Conservation (phyloP, 75 land plant genomes). For the Adiantum capillusveneris region DNA sequence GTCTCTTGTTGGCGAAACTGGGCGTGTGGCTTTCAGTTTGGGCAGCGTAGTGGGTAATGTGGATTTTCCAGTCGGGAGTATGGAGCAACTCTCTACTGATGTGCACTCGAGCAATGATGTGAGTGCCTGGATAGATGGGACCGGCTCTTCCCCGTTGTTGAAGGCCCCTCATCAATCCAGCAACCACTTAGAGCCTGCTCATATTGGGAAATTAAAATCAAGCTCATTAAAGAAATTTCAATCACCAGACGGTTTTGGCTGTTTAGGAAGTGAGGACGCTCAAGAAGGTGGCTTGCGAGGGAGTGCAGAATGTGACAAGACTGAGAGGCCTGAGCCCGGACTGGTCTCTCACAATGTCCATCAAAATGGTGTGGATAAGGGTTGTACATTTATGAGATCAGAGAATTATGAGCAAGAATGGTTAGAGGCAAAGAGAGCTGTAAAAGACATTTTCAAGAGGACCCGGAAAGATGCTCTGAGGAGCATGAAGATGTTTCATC, state of each 20-base stretch:
- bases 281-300: no score
- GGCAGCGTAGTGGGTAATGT: neutral
- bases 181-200: no score
- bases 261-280: no score
- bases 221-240: no score
- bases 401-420: conserved; percentile 5
- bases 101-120: neutral
- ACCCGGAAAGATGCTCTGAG: neutral
- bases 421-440: neutral
- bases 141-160: neutral
- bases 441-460: conserved; percentile 1
- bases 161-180: no score
- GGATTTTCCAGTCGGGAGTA: neutral
- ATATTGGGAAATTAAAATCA: no score
- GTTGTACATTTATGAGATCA: neutral
- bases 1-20: conserved; percentile 22
- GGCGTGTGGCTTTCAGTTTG: conserved; percentile 17
- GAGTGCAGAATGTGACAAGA: neutral
- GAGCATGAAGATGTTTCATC: conserved; percentile 1
- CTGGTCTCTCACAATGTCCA: neutral
- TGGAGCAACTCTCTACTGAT: neutral
- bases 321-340: neutral
- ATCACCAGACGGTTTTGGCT: no score
- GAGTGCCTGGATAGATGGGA: neutral
- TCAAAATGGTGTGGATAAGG: neutral